Evolutionary conservation across 164 flowering plant genomes (phyloP).

Genomic region (Saururus chinensis): DNA sequence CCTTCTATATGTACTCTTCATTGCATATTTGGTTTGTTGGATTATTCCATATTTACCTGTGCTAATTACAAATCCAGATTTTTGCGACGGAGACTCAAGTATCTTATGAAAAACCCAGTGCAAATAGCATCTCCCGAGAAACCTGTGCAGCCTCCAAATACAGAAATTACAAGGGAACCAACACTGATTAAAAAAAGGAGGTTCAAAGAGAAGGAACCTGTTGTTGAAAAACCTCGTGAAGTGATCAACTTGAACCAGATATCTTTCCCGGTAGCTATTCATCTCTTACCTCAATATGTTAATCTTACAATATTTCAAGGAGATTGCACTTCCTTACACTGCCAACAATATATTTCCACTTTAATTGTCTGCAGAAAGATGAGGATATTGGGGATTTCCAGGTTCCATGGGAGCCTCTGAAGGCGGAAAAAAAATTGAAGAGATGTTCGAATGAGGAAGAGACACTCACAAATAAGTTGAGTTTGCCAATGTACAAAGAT

Average conservation of each 20-base stretch:
- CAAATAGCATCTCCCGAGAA: slow-evolving; percentile 8
- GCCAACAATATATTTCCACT: not conserved
- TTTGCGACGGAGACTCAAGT: slow-evolving; percentile 39
- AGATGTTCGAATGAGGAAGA: slow-evolving; percentile 25
- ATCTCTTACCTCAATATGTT: not conserved
- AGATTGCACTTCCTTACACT: not conserved
- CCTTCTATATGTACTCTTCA: not conserved
- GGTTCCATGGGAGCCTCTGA: slow-evolving; percentile 17
- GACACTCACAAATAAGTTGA: slow-evolving; percentile 36
- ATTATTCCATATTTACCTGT: not conserved
- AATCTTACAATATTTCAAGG: not conserved
- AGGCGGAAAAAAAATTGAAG: slow-evolving; percentile 27
- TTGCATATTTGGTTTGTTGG: not conserved
- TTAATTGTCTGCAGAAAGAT: slow-evolving; percentile 25
- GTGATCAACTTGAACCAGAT: slow-evolving; percentile 67
- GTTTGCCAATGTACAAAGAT: slow-evolving; percentile 43
- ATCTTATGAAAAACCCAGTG: slow-evolving; percentile 21
- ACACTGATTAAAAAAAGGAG: not conserved
- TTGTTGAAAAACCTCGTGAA: slow-evolving; percentile 13
- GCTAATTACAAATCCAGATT: slow-evolving; percentile 27
- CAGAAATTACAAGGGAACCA: slow-evolving; percentile 3
- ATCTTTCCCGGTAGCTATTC: slow-evolving; percentile 12
- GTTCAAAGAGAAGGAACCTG: slow-evolving; percentile 9
- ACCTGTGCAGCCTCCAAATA: slow-evolving; percentile 9
- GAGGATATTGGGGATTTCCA: slow-evolving; percentile 33